Base-by-base conservation (phyloP, 176 grass and related monocot genomes). In the Aegilops tauschii region DNA sequence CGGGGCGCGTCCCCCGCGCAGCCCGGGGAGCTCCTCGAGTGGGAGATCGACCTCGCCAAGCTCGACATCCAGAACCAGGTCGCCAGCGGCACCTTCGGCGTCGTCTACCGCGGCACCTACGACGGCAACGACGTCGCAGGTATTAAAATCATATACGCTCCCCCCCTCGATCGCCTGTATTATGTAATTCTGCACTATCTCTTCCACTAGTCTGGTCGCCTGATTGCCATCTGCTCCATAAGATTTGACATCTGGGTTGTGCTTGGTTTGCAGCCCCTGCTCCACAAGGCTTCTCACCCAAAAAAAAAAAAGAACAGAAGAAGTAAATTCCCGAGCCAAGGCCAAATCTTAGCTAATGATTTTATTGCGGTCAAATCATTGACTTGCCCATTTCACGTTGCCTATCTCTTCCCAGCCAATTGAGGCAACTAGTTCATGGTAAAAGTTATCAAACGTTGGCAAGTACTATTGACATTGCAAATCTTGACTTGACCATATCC, bases 21-120 rank as follows among this genome's bases (percentile, higher is more conserved):
- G 65, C 85, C 83, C 6, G 9, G 30, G 67, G 84, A 74, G 44
- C 71, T 85, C 27, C 86, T 92, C 32, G 93, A 92, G 84, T 98
- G 96, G 93, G 92, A 98, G 90, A 91, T 96, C 59, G 86, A 95
- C 76, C 86, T 89, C 59, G 87, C 81, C 42, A 98, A 95, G 81
- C 86, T 98, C 73, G 90, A 96, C 37, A 95, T 98, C 79, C 77
- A 89, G 28, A 88, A 82, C 37, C 88, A 88, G 72, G 69, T 98
- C 56, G 96, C 96, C 28, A 87, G 79, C 23, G 96, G 96, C 74
- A 95, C 93, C 11, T 98, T 95, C 63, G 96, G 96, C 44, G 91
- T 91, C 10, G 93, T 98, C 76, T 96, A 92, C 69, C 96, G 96
- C 13, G 96, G 93, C 82, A 88, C 78, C 47, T 98, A 98, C 39